Conservation (phyloP, 495 filamentous ascomycete genomes). For the Tuber magnatum region DNA sequence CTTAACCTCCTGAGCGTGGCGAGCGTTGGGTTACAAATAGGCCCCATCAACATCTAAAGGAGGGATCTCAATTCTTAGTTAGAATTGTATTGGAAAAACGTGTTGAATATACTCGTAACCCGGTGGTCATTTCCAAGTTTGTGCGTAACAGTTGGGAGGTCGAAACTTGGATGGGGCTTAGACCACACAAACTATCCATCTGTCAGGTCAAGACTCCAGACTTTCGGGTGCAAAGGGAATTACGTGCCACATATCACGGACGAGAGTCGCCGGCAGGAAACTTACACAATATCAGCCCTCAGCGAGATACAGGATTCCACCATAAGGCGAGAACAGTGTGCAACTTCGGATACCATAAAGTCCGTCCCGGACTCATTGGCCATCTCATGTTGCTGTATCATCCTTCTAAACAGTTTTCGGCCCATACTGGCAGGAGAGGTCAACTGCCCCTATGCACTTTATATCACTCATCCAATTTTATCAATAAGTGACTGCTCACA, state of each 20-base stretch:
- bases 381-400: background rate
- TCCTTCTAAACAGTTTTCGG: background rate
- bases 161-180: background rate
- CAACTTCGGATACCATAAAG: too few relatives aligned
- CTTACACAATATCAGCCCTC: too few relatives aligned
- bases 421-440: background rate
- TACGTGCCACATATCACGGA: too few relatives aligned
- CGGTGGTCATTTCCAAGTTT: too few relatives aligned
- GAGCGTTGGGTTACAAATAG: background rate
- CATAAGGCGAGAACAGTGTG: too few relatives aligned
- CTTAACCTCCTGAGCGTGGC: background rate
- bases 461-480: background rate
- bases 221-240: too few relatives aligned
- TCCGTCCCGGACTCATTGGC: background rate
- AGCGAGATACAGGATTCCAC: too few relatives aligned
- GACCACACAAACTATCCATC: background rate
- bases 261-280: too few relatives aligned
- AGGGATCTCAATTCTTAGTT: background rate
- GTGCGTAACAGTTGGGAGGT: background rate
- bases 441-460: background rate
- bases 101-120: background rate
- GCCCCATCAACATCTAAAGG: background rate
- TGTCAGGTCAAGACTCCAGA: background rate
- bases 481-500: background rate
- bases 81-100: background rate